Evolutionary conservation across 75 land plant species (phyloP), one percentile per base, ranked within the genome.

Genomic region (Adiantum capillusveneris): DNA sequence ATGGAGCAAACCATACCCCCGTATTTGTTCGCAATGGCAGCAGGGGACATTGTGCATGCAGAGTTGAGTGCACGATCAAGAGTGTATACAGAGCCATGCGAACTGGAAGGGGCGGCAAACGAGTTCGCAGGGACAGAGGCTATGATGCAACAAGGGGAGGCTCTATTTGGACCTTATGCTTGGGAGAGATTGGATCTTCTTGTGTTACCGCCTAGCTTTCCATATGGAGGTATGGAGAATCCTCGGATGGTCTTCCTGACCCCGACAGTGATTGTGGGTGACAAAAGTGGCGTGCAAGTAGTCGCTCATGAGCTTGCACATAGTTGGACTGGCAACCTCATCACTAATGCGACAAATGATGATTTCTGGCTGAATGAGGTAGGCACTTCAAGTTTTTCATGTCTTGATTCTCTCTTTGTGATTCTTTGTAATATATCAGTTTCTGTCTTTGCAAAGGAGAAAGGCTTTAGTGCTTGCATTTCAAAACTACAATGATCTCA

Each of bases 361-460:
- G 87, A 90, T 67, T 90, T 90, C 59, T 90, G 96, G 96, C 67
- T 90, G 56, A 90, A 90, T 64, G 96, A 90, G 90, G 94, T 85
- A 70, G 25, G 11, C 16, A 2, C 24, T 25, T 9, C 9, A 27
- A 6, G 2, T 11, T 7, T 3, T 11, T 11, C 16, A 11, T 12
- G 29, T 12, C 7, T 29, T 55, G n/a, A n/a, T n/a, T n/a, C n/a
- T n/a, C n/a, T n/a, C n/a, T n/a, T n/a, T n/a, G n/a, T n/a, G n/a
- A n/a, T n/a, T n/a, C n/a, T n/a, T n/a, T n/a, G n/a, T n/a, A n/a
- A n/a, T n/a, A n/a, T n/a, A n/a, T n/a, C n/a, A n/a, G n/a, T n/a
- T n/a, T n/a, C n/a, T n/a, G n/a, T n/a, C n/a, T n/a, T n/a, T n/a
- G n/a, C n/a, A n/a, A n/a, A n/a, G n/a, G n/a, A n/a, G n/a, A n/a